These are phyloP conservation scores for Ceratobasidium sp. DNA, from an alignment of 1,284 basidiomycete genomes.

Conservation along the genomic window DNA sequence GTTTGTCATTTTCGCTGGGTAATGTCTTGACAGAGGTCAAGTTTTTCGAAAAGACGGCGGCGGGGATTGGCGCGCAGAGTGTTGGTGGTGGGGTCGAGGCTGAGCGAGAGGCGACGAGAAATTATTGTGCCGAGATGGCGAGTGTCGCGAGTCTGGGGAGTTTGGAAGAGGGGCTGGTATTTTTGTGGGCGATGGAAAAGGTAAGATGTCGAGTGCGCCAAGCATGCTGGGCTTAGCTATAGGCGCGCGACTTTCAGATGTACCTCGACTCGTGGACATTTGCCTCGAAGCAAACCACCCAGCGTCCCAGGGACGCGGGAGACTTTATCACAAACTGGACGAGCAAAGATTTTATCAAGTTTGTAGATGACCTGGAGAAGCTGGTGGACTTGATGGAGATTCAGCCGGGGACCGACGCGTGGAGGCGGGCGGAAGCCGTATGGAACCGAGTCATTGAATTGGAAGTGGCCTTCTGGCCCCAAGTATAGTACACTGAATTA, in stretches of 20 bases:
- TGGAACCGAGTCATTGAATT: slow-evolving; percentile 72
- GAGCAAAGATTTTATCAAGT: slow-evolving; percentile 69
- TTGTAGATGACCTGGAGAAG: slow-evolving; percentile 68
- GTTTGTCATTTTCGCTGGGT: slow-evolving; percentile 66
- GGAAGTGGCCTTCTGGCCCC: slow-evolving; percentile 73
- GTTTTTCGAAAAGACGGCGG: slow-evolving; percentile 71
- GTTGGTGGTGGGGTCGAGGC: slow-evolving; percentile 61
- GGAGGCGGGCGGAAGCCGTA: slow-evolving; percentile 65
- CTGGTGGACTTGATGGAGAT: slow-evolving; percentile 68
- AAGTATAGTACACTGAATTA: slow-evolving; percentile 31
- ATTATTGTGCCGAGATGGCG: slow-evolving; percentile 79
- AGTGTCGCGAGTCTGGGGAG: slow-evolving; percentile 63
- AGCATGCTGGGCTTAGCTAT: slow-evolving; percentile 16
- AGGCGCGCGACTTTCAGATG: slow-evolving; percentile 53
- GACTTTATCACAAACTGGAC: slow-evolving; percentile 77
- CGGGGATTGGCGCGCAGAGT: slow-evolving; percentile 60
- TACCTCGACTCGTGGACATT: slow-evolving; percentile 77
- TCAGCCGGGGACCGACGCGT: slow-evolving; percentile 59
- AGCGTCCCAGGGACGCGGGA: slow-evolving; percentile 57
- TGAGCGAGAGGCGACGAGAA: slow-evolving; percentile 71
- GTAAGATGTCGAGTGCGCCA: too few relatives aligned
- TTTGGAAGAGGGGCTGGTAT: slow-evolving; percentile 74
- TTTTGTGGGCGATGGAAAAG: slow-evolving; percentile 84
- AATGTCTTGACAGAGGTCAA: slow-evolving; percentile 72
- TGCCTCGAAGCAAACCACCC: slow-evolving; percentile 45